Conservation (phyloP, 305 asterid species). For the Fraxinus greggii region DNA sequence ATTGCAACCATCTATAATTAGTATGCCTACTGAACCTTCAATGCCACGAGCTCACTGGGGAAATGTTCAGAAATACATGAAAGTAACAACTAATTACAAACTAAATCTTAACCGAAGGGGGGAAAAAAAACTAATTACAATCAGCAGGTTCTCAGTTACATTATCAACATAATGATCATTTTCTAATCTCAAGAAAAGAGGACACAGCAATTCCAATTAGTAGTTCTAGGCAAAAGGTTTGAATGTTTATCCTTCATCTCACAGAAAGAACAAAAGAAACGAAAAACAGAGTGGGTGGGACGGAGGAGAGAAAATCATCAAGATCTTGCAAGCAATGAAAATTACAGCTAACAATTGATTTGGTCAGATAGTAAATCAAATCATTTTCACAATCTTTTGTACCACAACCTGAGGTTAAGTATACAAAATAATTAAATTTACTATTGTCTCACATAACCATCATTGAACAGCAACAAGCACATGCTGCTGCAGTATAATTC, state of each 20-base stretch:
- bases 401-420: neutral
- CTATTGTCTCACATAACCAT: neutral
- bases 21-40: neutral
- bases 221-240: neutral
- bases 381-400: neutral
- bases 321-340: neutral
- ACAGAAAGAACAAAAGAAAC: neutral
- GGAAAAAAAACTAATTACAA: neutral
- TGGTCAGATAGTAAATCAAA: neutral
- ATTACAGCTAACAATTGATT: neutral
- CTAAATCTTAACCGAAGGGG: neutral
- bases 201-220: neutral
- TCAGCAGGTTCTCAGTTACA: constrained; percentile 6
- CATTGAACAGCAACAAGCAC: neutral
- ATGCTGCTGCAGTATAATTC: neutral
- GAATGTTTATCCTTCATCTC: neutral
- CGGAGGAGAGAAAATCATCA: neutral
- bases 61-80: neutral
- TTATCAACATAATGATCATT: neutral
- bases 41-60: neutral
- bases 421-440: neutral
- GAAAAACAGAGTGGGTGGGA: neutral
- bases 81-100: neutral
- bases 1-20: neutral
- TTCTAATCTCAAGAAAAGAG: neutral